Base-by-base conservation (phyloP, 352 stramenopile species). In the Aphanomyces invadans region DNA sequence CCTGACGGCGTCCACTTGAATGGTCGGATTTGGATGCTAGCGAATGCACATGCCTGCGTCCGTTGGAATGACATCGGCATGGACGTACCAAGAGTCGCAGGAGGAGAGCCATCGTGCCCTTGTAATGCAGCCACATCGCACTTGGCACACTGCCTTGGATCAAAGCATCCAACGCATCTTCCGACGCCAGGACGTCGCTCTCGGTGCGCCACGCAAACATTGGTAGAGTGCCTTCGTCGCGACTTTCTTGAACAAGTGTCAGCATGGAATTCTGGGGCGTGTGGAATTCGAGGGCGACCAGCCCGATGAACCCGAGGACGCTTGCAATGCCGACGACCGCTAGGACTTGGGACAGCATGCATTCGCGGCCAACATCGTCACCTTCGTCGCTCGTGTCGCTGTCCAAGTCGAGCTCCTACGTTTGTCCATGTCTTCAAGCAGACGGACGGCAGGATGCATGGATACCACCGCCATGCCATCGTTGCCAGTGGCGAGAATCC, bases 291-390 rank as follows among this genome's bases (percentile, higher is more conserved):
- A 60, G 3, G 2, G 26, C 36, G 39, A 67, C 4, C 15, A 57
- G 28, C 1, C 17, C 33, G 5, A 67, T 57, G 28, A 67, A 67
- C 11, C 42, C 38, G 10, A 46, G 2, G 26, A 67, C 60, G 21
- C 23, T 2, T 12, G 17, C 23, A n/a, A 67, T 67, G 1, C 60
- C 60, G 11, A 51, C 26, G 15, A 67, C 17, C 3, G 60, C 60
- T 4, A 67, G 49, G 1, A 28, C 60, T 38, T 57, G 29, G 2
- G 60, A 67, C 10, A 67, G 44, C 39, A 23, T 59, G 60, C 60
- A 67, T 57, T 67, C 60, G 2, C 42, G 38, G 10, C 25, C 42
- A 7, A 32, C 26, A 2, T 45, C 33, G 42, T 67, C 42, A 4
- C 57, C 60, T 3, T 67, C 42, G 60, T 59, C 49, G 25, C 31